These are phyloP conservation scores for Pilobolus umbonatus DNA, from an alignment of 192 early-diverging fungal genomes.

Conservation along the genomic window DNA sequence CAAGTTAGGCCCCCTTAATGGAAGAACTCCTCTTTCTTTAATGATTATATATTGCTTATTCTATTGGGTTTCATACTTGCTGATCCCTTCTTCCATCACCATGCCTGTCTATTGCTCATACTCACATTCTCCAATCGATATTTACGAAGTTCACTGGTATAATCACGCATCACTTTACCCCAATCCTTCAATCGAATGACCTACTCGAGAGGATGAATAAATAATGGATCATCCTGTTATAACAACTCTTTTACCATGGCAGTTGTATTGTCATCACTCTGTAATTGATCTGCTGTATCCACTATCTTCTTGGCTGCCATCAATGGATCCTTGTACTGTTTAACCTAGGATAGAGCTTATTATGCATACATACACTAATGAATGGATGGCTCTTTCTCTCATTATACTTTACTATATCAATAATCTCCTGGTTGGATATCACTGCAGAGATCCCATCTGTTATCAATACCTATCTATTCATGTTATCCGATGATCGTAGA, in stretches of 20 bases:
- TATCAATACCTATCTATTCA: constrained; percentile 38
- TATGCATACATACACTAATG: not conserved
- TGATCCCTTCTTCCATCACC: constrained; percentile 15
- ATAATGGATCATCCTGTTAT: not conserved
- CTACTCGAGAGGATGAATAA: constrained; percentile 21
- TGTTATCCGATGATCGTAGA: not conserved
- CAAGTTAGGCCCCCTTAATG: not conserved
- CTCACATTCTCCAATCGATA: constrained; percentile 49
- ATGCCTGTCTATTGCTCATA: constrained; percentile 34
- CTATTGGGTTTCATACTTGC: not conserved
- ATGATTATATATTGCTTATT: not conserved
- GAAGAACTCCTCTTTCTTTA: not conserved
- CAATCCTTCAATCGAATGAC: constrained; percentile 68
- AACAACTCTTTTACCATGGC: constrained; percentile 39
- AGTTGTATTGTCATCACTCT: constrained; percentile 69
- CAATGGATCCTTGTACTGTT: constrained; percentile 53
- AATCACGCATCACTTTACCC: constrained; percentile 60
- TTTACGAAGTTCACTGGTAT: constrained; percentile 58
- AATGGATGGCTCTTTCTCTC: no score
- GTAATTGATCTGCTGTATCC: constrained; percentile 58
- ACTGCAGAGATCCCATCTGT: constrained; percentile 69
- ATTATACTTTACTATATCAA: constrained; percentile 57
- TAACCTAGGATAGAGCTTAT: constrained; percentile 29
- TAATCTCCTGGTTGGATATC: constrained; percentile 70
- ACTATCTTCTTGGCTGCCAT: constrained; percentile 53